These are phyloP conservation scores for Lactarius sanguifluus DNA, from an alignment of 768 basidiomycete species.

Conservation along the genomic window DNA sequence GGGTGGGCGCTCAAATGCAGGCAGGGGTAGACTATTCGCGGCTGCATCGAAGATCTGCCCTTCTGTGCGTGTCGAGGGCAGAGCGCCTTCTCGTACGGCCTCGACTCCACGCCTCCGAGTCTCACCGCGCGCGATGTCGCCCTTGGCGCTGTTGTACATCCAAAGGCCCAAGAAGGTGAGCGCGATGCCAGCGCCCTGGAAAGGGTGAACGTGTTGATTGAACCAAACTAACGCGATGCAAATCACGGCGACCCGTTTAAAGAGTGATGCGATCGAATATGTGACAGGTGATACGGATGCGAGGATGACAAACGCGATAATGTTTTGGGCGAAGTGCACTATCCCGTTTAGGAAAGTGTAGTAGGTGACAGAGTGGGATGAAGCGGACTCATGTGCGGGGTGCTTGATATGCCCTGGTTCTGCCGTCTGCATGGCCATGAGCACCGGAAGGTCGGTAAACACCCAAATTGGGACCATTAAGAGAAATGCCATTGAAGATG, in stretches of 20 bases:
- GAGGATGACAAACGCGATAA: constrained; percentile 95
- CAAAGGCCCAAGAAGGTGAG: constrained; percentile 89
- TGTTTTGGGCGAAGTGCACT: constrained; percentile 95
- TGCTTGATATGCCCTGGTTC: constrained; percentile 46
- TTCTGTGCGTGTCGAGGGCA: constrained; percentile 60
- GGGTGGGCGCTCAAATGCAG: constrained; percentile 13
- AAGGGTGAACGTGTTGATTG: constrained; percentile 74
- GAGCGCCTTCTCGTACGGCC: constrained; percentile 62
- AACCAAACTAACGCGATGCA: constrained; percentile 99
- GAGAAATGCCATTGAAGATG: constrained; percentile 89
- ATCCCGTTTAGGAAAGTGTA: constrained; percentile 94
- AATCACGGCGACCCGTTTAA: constrained; percentile 98
- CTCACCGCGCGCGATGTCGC: constrained; percentile 91
- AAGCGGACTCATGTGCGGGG: constrained; percentile 45
- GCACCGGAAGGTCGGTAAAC: constrained; percentile 77
- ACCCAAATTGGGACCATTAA: constrained; percentile 97
- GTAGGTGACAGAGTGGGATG: constrained; percentile 65
- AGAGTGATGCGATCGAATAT: constrained; percentile 95
- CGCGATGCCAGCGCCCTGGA: constrained; percentile 88
- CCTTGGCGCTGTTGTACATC: constrained; percentile 95
- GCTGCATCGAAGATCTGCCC: constrained; percentile 55
- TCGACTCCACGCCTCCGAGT: constrained; percentile 79
- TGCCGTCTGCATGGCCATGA: constrained; percentile 47
- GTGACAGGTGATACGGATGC: constrained; percentile 97
- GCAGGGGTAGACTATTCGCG: constrained; percentile 36